Conservation (phyloP, 2,329 filamentous ascomycete species). For the Apiospora koreana region DNA sequence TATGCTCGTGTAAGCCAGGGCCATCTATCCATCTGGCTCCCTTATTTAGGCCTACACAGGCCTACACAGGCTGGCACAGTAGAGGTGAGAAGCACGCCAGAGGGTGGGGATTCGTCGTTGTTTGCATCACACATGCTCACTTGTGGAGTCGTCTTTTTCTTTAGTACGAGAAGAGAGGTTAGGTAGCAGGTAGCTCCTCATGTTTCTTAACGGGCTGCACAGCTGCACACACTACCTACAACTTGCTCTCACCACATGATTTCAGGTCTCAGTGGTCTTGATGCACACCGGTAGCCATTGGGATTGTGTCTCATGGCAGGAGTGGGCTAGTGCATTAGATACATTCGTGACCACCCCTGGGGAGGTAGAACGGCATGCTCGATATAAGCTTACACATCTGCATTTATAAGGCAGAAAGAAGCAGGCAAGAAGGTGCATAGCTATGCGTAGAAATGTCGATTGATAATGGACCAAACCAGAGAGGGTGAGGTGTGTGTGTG, state of each 20-base stretch:
- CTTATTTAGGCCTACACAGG: not conserved
- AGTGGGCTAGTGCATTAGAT: not conserved
- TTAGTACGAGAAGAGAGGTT: conserved; percentile 6
- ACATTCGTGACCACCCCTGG: not conserved
- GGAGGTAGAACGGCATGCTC: not conserved
- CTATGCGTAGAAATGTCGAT: not conserved
- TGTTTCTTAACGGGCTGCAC: not conserved
- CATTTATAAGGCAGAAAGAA: not conserved
- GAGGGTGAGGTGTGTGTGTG: not conserved
- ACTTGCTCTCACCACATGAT: not conserved
- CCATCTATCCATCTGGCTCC: not conserved
- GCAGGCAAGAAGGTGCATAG: not conserved
- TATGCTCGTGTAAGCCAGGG: not conserved
- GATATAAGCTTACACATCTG: not conserved
- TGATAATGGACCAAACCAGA: not conserved
- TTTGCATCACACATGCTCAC: conserved; percentile 6
- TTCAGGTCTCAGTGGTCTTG: conserved; percentile 5
- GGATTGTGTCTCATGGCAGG: not conserved
- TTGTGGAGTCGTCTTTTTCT: not conserved
- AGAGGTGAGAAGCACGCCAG: not conserved
- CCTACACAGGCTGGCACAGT: not conserved
- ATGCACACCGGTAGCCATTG: not conserved
- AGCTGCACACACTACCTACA: not conserved
- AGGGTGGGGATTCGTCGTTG: not conserved
- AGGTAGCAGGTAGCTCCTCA: not conserved